A percentile compares a stretch with the other conserved stretches of the same genome.
phyloP scores from a whole-genome alignment of 176 grass and related monocot species.

The Triticum urartu region DNA sequence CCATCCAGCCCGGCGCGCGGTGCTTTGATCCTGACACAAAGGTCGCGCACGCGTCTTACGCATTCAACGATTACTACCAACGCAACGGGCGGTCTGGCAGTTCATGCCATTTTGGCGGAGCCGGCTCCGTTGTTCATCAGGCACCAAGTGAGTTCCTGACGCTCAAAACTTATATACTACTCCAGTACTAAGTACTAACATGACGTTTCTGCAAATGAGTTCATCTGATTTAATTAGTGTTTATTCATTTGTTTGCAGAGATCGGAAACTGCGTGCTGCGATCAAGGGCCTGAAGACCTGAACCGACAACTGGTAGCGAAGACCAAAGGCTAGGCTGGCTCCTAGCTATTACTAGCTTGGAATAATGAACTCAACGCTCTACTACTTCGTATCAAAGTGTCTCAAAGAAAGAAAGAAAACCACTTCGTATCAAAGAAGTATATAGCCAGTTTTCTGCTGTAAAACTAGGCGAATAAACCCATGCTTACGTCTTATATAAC shows the following conservation, averaged over 20 bases:
- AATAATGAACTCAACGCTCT: not conserved
- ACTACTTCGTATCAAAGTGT: not conserved
- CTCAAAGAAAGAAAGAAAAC: no score
- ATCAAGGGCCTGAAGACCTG: not conserved
- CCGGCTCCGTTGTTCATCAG: not conserved
- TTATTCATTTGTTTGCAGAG: slow-evolving; percentile 16
- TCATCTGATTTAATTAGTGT: not conserved
- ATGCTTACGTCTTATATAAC: not conserved
- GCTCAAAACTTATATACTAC: not conserved
- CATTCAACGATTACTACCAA: slow-evolving; percentile 53
- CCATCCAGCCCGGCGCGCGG: slow-evolving; percentile 45
- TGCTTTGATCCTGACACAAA: slow-evolving; percentile 62
- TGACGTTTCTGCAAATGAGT: no score
- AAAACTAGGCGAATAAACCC: not conserved
- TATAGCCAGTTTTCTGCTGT: not conserved
- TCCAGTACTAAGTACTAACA: no score
- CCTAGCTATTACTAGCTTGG: no score
- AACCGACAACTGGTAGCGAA: not conserved
- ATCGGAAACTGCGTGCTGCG: slow-evolving; percentile 38
- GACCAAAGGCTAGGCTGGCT: not conserved
- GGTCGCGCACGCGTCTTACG: slow-evolving; percentile 46
- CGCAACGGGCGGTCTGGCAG: not conserved
- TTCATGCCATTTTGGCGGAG: not conserved
- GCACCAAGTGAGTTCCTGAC: slow-evolving; percentile 17
- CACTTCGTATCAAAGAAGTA: not conserved